These are phyloP conservation scores for Hemileccinum impolitum DNA, from an alignment of 768 basidiomycete species.

Conservation along the genomic window DNA sequence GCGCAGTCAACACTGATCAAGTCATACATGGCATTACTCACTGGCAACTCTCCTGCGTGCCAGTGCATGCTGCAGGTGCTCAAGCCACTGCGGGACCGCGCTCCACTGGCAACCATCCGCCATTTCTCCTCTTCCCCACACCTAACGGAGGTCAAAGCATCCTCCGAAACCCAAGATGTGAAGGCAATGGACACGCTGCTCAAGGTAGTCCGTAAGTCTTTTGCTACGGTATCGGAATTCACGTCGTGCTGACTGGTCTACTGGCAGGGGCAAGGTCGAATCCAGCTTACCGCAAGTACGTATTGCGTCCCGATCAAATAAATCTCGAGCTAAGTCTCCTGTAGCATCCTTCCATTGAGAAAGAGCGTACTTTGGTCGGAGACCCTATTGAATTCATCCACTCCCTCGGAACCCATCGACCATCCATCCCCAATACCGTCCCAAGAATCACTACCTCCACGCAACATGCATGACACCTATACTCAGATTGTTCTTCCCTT, in stretches of 20 bases:
- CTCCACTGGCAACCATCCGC: not conserved
- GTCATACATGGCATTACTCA: no score
- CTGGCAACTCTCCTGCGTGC: no score
- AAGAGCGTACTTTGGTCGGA: conserved; percentile 57
- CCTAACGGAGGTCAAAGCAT: conserved; percentile 19
- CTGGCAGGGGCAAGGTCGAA: conserved; percentile 46
- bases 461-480: conserved; percentile 71
- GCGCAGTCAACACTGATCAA: no score
- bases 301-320: not conserved
- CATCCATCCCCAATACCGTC: conserved; percentile 12
- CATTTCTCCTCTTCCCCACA: conserved; percentile 1
- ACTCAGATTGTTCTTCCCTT: conserved; percentile 65
- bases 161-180: conserved; percentile 57
- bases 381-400: conserved; percentile 42
- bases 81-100: not conserved
- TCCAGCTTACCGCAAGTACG: conserved; percentile 51
- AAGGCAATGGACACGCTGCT: conserved; percentile 55
- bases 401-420: conserved; percentile 16
- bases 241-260: not conserved
- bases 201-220: conserved; percentile 51
- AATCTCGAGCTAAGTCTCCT: conserved; percentile 8
- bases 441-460: conserved; percentile 35
- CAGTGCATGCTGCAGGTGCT: no score
- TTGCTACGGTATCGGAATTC: not conserved
- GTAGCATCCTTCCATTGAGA: conserved; percentile 56